Evolutionary conservation across 2,329 filamentous ascomycete species (phyloP).

Genomic region (Colletotrichum destructivum): DNA sequence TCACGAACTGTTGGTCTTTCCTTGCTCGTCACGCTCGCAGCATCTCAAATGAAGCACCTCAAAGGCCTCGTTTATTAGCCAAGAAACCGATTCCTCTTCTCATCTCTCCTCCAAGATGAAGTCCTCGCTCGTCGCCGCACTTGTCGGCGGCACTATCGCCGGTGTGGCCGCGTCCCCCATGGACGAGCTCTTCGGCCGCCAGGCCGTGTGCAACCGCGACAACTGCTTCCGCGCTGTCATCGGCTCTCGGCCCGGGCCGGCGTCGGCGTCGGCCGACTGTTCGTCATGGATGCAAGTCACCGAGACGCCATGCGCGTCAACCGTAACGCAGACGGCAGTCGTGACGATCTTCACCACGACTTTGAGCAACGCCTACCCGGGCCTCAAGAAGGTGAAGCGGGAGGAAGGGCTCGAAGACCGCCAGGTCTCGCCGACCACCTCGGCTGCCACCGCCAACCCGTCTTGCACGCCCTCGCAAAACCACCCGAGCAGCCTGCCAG

Average conservation of each 20-base stretch:
- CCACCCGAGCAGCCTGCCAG: conserved; percentile 20
- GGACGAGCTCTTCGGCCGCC: conserved; percentile 25
- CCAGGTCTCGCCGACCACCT: not conserved
- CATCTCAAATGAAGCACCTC: not conserved
- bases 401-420: conserved; percentile 10
- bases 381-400: conserved; percentile 21
- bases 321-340: conserved; percentile 18
- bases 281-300: conserved; percentile 24
- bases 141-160: conserved; percentile 10
- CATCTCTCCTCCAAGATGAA: conserved; percentile 22
- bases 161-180: conserved; percentile 22
- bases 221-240: conserved; percentile 29
- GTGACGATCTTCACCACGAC: conserved; percentile 28
- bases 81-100: not conserved
- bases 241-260: conserved; percentile 17
- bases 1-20: not conserved
- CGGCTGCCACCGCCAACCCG: not conserved
- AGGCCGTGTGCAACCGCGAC: conserved; percentile 25
- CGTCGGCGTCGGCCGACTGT: conserved; percentile 20
- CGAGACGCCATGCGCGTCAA: conserved; percentile 18
- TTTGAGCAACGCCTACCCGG: conserved; percentile 17
- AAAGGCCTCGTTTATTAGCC: not conserved
- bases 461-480: conserved; percentile 20
- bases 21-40: not conserved
- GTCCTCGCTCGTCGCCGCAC: conserved; percentile 2